Base-by-base conservation (phyloP, 2,329 filamentous ascomycete species). In the Colletotrichum gigasporum region DNA sequence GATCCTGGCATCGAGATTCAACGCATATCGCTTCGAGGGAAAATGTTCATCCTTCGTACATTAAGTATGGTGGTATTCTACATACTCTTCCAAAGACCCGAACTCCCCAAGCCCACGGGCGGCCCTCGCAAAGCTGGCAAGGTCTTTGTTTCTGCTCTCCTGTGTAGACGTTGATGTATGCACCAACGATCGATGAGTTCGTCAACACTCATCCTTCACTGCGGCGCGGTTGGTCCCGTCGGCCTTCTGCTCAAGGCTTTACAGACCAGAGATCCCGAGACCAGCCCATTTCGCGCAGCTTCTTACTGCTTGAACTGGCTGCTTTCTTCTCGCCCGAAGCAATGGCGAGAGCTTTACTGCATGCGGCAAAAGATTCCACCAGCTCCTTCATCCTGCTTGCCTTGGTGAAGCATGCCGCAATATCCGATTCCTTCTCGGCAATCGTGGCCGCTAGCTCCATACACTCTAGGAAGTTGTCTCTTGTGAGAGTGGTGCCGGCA, bases 391-490 rank as follows among this genome's bases (percentile, higher is more conserved):
- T 91, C 47, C 91, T 86, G 30, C 85, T 84, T 3, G 87, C 85
- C 57, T 85, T 82, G 57, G 89, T 76, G 69, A 96, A 91, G 44
- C 87, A 85, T 22, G 82, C 78, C 2, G 90, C 87, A 39, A 95
- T 77, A 69, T 90, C 89, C 22, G 89, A 89, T 65, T 84, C 86
- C 68, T 89, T 87, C 60, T 91, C 88, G 2, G 95, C 93, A 52
- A 97, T 85, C 2, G 89, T 75, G 1, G 90, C 88, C 1, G 93
- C 90, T 14, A 99, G 82, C 63, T 97, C 92, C 91, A 99, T 95
- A 71, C 90, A 92, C 73, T 95, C 90, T 24, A 96, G 84, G 16
- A 97, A 83, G 68, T 91, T 87, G 63, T 95, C 92, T 42, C 93
- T 89, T 45, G 89, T 90, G 42, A 96, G 81, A 50, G 87, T 85